Evolutionary conservation across 768 basidiomycete species (phyloP).

Genomic region (Guyanaporus albipodus): DNA sequence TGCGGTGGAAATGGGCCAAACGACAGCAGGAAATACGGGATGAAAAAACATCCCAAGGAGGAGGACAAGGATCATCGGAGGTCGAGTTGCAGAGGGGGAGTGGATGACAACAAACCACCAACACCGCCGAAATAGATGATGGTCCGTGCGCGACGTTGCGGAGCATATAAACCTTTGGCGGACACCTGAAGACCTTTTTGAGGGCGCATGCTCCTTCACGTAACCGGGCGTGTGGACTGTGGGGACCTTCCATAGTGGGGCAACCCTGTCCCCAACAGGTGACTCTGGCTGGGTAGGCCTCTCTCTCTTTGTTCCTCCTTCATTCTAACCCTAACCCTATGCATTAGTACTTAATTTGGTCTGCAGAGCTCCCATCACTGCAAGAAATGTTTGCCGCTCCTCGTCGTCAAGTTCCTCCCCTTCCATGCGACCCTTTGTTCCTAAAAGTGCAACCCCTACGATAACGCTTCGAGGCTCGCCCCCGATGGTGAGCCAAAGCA

Average conservation of each 20-base stretch:
- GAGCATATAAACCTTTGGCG: constrained; percentile 10
- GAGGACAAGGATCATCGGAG: not conserved
- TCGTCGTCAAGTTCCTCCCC: constrained; percentile 29
- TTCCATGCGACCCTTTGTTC: constrained; percentile 25
- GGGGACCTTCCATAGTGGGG: constrained; percentile 62
- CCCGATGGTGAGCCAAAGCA: constrained; percentile 64
- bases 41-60: not conserved
- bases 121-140: too few relatives aligned
- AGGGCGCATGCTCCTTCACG: constrained; percentile 52
- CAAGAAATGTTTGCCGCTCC: constrained; percentile 45
- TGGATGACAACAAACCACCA: too few relatives aligned
- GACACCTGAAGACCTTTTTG: constrained; percentile 33
- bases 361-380: constrained; percentile 47
- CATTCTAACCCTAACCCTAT: not conserved
- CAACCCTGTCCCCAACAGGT: constrained; percentile 68
- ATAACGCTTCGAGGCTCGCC: constrained; percentile 56
- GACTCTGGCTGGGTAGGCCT: constrained; percentile 48
- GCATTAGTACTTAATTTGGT: constrained; percentile 5
- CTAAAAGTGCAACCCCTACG: constrained; percentile 68
- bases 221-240: constrained; percentile 50
- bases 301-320: constrained; percentile 26
- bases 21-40: constrained; percentile 20
- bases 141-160: constrained; percentile 24
- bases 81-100: too few relatives aligned
- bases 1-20: constrained; percentile 66